Evolutionary conservation across 2,329 filamentous ascomycete species (phyloP), one percentile per base, ranked within the genome.

Genomic region (Didymellaceae sp.): DNA sequence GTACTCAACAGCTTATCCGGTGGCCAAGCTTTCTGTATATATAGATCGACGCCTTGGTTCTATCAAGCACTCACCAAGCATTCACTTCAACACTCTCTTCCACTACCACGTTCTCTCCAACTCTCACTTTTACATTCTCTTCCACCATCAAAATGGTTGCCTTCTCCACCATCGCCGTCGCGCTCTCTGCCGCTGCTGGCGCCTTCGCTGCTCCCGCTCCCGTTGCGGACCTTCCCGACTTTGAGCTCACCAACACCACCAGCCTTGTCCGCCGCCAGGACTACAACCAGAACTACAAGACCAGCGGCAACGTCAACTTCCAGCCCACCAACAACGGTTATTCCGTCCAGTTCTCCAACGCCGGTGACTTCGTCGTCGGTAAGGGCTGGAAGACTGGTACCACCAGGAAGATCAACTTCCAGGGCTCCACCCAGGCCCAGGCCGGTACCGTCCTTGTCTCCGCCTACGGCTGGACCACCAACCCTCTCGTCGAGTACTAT

Each of bases 381-480:
- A 68, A 68, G 40, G 67, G 67, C n/a, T 70, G 67, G 67, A 63
- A 41, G 30, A 67, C 57, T 10, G 67, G 67, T 9, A 62, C 59
- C n/a, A 60, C 53, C 20, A 62, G 65, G 31, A 64, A 62, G 5
- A 64, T 68, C 57, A 68, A 55, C 35, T 68, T 68, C 49, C 22
- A 47, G n/a, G 65, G 67, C 20, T 62, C 63, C 28, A 68, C 65
- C 6, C 40, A 35, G 21, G 56, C 63, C 17, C 47, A 25, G 1
- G 38, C 61, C 4, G 67, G 67, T 30, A 68, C 66, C 2, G 65
- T 66, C 18, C 60, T 67, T 20, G 62, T 69, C 28, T 63, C 66
- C 21, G 67, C 84, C 30, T 85, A 85, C 58, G 82, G 82, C 24
- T 85, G 82, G 80, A 80, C 78, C 4, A 74, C 65, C 2, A 76